phyloP scores from a whole-genome alignment of 768 basidiomycete genomes.

The Pilatotrama ljubarskyi region DNA sequence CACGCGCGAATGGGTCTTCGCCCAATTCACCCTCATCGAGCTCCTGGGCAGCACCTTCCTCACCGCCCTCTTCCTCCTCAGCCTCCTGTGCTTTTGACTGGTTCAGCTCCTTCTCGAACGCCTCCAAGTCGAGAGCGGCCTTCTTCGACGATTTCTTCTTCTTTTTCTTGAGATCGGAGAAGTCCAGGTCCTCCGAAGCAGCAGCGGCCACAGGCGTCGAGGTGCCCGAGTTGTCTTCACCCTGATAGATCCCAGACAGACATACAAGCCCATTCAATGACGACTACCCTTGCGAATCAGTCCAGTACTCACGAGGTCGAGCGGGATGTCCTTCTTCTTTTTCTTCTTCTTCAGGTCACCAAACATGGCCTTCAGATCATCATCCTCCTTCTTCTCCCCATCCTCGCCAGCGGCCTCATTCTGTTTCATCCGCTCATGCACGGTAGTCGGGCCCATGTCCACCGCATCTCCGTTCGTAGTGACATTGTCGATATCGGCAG shows the following conservation, averaged over 20 bases:
- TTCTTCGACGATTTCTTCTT: constrained; percentile 92
- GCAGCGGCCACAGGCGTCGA: constrained; percentile 51
- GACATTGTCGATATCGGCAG: constrained; percentile 67
- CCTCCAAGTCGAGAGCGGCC: constrained; percentile 84
- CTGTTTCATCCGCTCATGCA: constrained; percentile 73
- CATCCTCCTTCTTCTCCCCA: constrained; percentile 59
- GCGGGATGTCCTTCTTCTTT: constrained; percentile 87
- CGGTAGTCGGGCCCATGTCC: constrained; percentile 74
- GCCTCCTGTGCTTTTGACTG: constrained; percentile 63
- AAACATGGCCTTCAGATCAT: constrained; percentile 82
- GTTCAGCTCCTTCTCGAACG: constrained; percentile 90
- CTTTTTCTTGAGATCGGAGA: constrained; percentile 97
- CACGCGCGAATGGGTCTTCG: constrained; percentile 79
- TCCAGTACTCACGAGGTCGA: constrained; percentile 63
- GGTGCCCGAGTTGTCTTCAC: constrained; percentile 62
- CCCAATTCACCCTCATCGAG: constrained; percentile 84
- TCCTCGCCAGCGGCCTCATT: constrained; percentile 35
- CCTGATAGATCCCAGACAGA: neutral
- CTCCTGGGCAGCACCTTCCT: constrained; percentile 55
- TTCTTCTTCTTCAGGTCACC: constrained; percentile 91
- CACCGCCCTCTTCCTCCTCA: constrained; percentile 59
- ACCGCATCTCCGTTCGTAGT: constrained; percentile 71
- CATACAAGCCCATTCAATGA: neutral
- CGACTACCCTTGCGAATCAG: neutral
- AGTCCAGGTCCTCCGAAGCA: constrained; percentile 78